Percentiles rank a stretch among this genome's conserved stretches.
Evolutionary conservation across 208 protist genomes (phyloP).

Genomic region (Acanthamoeba triangularis): DNA sequence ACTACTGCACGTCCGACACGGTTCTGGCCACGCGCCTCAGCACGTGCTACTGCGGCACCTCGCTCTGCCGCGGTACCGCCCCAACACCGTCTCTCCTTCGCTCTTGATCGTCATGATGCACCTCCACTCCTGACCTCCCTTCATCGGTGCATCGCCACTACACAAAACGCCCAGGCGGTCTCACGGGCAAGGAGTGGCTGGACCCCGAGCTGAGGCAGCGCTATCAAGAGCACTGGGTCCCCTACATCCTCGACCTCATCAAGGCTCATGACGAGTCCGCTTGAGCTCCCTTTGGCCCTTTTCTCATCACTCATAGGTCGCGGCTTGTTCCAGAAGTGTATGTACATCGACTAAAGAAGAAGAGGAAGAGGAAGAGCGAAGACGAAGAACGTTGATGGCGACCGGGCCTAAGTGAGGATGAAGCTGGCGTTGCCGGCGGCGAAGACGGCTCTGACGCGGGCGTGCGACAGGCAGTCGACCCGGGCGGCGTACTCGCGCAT

Average conservation of each 20-base stretch:
- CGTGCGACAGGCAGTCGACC: background rate
- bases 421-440: background rate
- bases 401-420: background rate
- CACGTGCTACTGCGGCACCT: conserved; percentile 18
- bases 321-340: background rate
- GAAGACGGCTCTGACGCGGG: background rate
- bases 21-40: conserved; percentile 25
- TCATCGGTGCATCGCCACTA: no score
- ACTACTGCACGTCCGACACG: conserved; percentile 65
- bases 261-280: background rate
- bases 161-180: background rate
- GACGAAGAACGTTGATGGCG: background rate
- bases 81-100: background rate
- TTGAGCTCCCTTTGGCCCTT: no score
- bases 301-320: no score
- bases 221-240: conserved; percentile 30
- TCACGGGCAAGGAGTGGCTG: conserved; percentile 59
- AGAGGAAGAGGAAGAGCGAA: no score
- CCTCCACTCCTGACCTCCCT: no score
- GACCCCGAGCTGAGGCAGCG: background rate
- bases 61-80: conserved; percentile 20
- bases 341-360: no score
- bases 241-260: conserved; percentile 32
- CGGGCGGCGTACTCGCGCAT: background rate
- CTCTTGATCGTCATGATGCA: no score